Conservation (phyloP, 768 basidiomycete species). For the Tulasnella sp. region DNA sequence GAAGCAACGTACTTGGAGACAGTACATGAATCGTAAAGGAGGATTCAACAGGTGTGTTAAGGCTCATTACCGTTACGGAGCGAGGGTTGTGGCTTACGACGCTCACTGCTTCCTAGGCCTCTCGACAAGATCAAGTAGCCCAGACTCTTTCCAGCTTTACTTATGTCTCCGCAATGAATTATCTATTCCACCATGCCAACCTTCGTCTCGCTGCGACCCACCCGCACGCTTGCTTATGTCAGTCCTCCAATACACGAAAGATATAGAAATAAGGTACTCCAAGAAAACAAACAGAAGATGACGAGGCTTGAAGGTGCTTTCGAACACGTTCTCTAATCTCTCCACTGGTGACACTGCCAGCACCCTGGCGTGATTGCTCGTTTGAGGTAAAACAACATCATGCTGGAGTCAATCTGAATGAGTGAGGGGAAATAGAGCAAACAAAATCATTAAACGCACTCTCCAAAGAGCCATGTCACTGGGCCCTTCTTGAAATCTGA, state of each 20-base stretch:
- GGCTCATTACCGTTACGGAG: not conserved
- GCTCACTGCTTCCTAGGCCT: conserved; percentile 58
- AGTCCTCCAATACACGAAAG: too few species aligned
- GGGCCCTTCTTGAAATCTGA: conserved; percentile 25
- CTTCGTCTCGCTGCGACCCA: not conserved
- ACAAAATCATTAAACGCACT: not conserved
- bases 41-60: conserved; percentile 74
- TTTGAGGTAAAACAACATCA: conserved; percentile 29
- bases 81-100: conserved; percentile 36
- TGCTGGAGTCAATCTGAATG: not conserved
- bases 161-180: not conserved
- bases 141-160: not conserved
- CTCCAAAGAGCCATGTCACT: conserved; percentile 22
- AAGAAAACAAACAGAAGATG: not conserved
- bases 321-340: not conserved
- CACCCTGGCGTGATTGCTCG: conserved; percentile 22
- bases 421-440: not conserved
- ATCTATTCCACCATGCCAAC: not conserved
- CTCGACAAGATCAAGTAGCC: conserved; percentile 90
- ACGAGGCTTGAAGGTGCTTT: not conserved
- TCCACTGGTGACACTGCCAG: conserved; percentile 28
- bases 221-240: not conserved
- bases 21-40: conserved; percentile 97
- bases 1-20: conserved; percentile 90
- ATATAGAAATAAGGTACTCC: not conserved